Base-by-base conservation (phyloP, 805 yeast species). In the Cyberlindnera nakhonratchasimensis region DNA sequence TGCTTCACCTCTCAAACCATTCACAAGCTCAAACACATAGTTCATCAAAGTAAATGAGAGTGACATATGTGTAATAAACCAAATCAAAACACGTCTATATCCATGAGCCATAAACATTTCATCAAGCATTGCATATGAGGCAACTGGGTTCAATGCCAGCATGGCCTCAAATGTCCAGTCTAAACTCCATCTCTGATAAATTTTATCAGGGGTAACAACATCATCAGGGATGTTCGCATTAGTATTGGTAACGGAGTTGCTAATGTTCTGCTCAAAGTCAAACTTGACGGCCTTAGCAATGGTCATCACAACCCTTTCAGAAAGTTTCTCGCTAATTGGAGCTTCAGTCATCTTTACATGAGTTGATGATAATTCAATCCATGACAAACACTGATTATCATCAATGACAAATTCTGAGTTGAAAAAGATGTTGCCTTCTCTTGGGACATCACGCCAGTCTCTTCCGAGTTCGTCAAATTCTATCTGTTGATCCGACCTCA, bases 381-480 rank as follows among this genome's bases (percentile, higher is more conserved):
- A 58, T 2, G 37, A 26, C 7, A 35, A 43, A 28, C 55, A 47
- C 11, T 42, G 43, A 2, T 39, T 13, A 12, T 46, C 48, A 34
- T 46, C 40, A 13, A 57, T 34, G 22, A 23, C 25, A 5, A 52
- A 46, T 2, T 44, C 40, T 2, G 58, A 37, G 29, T 54, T 58
- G 49, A 55, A 64, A 28, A 63, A 60, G 11, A 63, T 59, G 54
- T 83, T 83, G 1, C 66, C 66, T 3, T 78, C 86, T 37, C 88
- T 64, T 3, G 86, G 83, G 11, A 80, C 67, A 58, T 82, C 89
- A 52, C 88, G 64, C 86, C 89, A 81, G 61, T 83, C 89, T 26
- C 76, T 66, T 0, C 86, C 87, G 34, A 68, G 58, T 21, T 75
- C 72, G 56, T 80, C 86, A 57, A 77, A 74, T 37, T 75, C 79